Base-by-base conservation (phyloP, 495 filamentous ascomycete genomes). In the Penicillium salamii region DNA sequence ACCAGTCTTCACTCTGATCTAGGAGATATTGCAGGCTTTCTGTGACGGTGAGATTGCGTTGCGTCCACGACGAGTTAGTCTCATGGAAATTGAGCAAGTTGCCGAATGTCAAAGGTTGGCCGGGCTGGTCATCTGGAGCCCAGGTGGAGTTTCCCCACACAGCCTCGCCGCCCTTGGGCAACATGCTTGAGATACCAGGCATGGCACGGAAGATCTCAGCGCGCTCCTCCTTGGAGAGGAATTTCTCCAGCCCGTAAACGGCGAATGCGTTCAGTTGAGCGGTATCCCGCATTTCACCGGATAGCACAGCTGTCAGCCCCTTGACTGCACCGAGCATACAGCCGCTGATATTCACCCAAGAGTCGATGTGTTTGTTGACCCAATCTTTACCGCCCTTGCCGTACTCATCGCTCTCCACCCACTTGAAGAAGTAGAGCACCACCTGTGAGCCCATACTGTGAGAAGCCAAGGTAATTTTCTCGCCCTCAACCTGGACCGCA, bases 391-490 rank as follows among this genome's bases (percentile, higher is more conserved):
- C 93, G 6, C 91, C 90, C 21, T 82, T 81, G 15, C 92, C 93
- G 46, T 91, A 81, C 1, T 81, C 78, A 18, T 83, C 71, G 15
- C 89, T 83, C 53, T 95, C 89, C 7, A 95, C 92, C 93, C 93
- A 98, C 57, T 98, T 95, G 59, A 96, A 89, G 69, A 98, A 98
- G 72, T 96, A 97, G 63, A 95, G 86, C 11, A 92, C 73, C 0
- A 98, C 91, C 66, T 97, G 95, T 28, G 87, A 89, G 24, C 93
- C 93, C 93, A 98, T 98, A 65, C 88, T 95, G 72, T 98, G 93
- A 5, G 90, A 93, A 1, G 91, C 78, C n/a, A 98, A 72, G 0
- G 89, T 87, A 15, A 88, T 85, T 60, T 98, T 98, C 50, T 87
- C 81, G 35, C 81, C 79, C 7, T 80, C 75, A 11, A 89, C 75